A percentile compares a stretch with the other conserved stretches of the same genome.
Evolutionary conservation across 116 monocot species (phyloP).

Genomic region (Cymodocea nodosa): DNA sequence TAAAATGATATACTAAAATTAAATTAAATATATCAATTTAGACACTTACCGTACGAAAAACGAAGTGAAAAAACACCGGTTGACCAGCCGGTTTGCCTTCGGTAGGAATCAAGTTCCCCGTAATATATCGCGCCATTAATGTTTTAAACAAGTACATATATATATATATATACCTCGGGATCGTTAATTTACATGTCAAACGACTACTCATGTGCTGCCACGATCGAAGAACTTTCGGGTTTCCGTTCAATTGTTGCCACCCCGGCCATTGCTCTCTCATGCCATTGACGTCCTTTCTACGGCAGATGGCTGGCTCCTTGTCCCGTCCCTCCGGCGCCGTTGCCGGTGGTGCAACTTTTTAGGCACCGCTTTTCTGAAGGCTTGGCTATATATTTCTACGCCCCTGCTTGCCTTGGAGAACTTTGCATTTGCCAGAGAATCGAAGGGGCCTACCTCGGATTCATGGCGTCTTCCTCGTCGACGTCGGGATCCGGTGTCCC

Average conservation of each 20-base stretch:
- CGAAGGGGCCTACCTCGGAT: not conserved
- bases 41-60: too few relatives aligned
- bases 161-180: conserved; percentile 4
- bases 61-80: too few relatives aligned
- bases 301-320: conserved; percentile 3
- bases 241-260: not conserved
- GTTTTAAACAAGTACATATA: too few relatives aligned
- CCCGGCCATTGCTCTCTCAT: conserved; percentile 1
- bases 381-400: not conserved
- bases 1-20: too few relatives aligned
- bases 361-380: not conserved
- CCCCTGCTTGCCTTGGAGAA: conserved; percentile 1
- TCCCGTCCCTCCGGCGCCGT: conserved; percentile 15
- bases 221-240: not conserved
- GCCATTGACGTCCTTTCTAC: conserved; percentile 11
- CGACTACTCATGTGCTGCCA: not conserved
- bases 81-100: too few relatives aligned
- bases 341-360: conserved; percentile 16
- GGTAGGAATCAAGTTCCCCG: too few relatives aligned
- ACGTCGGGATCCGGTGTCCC: conserved; percentile 9
- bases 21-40: too few relatives aligned
- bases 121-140: too few relatives aligned
- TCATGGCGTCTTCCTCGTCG: conserved; percentile 9
- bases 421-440: not conserved
- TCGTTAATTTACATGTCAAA: conserved; percentile 8